Evolutionary conservation across 768 basidiomycete genomes (phyloP), one percentile per base, ranked within the genome.

Genomic region (Tylopilus balloui): DNA sequence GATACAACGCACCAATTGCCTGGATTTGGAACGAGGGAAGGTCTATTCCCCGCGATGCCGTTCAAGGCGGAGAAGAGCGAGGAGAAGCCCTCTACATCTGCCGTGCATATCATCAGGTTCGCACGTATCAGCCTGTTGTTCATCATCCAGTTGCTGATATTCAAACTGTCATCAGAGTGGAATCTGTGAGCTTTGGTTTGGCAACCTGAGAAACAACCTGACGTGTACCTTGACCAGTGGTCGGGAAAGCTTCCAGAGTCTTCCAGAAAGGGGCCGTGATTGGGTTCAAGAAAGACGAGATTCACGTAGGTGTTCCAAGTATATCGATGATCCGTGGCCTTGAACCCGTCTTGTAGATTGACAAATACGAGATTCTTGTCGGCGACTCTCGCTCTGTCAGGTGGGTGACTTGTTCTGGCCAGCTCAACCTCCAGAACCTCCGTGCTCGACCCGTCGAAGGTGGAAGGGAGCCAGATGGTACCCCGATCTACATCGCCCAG

Each of bases 321-420:
- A 37, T 36, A 27, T 31, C 42, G 9, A 21, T 14, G 27, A 29
- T 25, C 19, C 6, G 9, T 39, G 14, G 28, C 25, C 46, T 19
- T n/a, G 42, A 47, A 25, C 39, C 12, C 13, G n/a, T 20, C 12
- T 45, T 37, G n/a, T 55, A 87, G 86, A 32, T 82, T 28, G 76
- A 73, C 24, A 73, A 71, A 28, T 88, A 79, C 56, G 86, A 89
- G 59, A 75, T 88, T 39, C 80, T 89, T n/a, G 69, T 87, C 15
- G 86, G 83, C 1, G 71, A 88, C 58, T 67, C 71, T 54, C 65
- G 62, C 4, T 81, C 72, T 21, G 63, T 89, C 45, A 71, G 56
- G 42, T 89, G 86, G 86, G 79, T 84, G 1, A 52, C 71, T 42
- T 55, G 65, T 42, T 65, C 66, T 28, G 83, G 81, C 23, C 64